phyloP scores from a whole-genome alignment of 2,329 filamentous ascomycete genomes.

The Basipetospora sp. region DNA sequence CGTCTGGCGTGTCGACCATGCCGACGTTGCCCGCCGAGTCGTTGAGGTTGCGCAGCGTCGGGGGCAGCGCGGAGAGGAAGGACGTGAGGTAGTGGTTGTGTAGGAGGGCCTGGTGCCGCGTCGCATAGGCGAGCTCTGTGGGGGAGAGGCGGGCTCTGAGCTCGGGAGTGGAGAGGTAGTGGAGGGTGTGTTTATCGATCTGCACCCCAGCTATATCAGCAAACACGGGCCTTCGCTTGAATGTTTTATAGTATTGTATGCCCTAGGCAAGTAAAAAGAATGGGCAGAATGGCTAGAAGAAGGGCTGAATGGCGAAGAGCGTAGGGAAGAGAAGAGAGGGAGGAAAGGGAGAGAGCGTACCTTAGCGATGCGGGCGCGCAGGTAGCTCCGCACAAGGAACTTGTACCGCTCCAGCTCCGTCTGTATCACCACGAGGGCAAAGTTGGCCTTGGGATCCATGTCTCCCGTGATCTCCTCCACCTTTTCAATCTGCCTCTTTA shows the following conservation, averaged over 20 bases:
- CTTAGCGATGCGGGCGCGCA: slow-evolving; percentile 79
- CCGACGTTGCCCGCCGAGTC: slow-evolving; percentile 77
- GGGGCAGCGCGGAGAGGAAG: slow-evolving; percentile 72
- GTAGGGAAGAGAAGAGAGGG: neutral
- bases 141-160: slow-evolving; percentile 53
- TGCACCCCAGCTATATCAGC: slow-evolving; percentile 16
- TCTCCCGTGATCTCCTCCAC: slow-evolving; percentile 67
- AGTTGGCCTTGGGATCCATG: slow-evolving; percentile 82
- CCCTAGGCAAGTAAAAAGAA: too few species aligned
- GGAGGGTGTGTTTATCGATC: slow-evolving; percentile 64
- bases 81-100: slow-evolving; percentile 72
- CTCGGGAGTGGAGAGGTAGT: slow-evolving; percentile 48
- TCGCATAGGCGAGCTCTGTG: slow-evolving; percentile 69
- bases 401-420: slow-evolving; percentile 92
- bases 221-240: too few species aligned
- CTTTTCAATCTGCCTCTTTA: slow-evolving; percentile 54
- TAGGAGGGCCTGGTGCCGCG: slow-evolving; percentile 69
- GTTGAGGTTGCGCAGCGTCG: slow-evolving; percentile 67
- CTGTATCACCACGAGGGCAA: slow-evolving; percentile 85
- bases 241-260: too few species aligned
- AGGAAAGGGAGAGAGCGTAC: slow-evolving; percentile 25
- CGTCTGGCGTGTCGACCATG: slow-evolving; percentile 83
- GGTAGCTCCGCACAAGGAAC: slow-evolving; percentile 69
- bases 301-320: slow-evolving; percentile 1
- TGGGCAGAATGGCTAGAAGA: neutral